A percentile compares a stretch with the other conserved stretches of the same genome.
These are phyloP conservation scores for Monilinia aucupariae DNA, from an alignment of 2,329 filamentous ascomycete species.

Conservation along the genomic window DNA sequence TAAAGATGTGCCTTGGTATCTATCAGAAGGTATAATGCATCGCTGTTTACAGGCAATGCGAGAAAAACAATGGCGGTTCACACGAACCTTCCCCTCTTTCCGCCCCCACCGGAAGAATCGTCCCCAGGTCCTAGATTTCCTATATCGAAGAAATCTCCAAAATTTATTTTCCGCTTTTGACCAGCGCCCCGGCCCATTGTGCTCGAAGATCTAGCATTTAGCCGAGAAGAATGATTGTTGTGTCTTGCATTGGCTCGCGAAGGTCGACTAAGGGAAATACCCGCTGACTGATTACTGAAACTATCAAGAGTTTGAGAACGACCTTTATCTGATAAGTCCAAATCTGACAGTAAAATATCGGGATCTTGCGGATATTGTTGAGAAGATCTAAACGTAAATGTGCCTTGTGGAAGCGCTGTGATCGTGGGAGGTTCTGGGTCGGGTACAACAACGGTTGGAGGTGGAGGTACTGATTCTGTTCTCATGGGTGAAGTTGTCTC, in stretches of 20 bases:
- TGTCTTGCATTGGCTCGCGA: conserved; percentile 30
- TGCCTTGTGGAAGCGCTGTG: conserved; percentile 51
- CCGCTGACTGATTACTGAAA: conserved; percentile 22
- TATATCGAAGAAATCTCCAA: conserved; percentile 70
- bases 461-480: conserved; percentile 33
- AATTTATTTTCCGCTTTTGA: conserved; percentile 66
- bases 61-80: conserved; percentile 20
- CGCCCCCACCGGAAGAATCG: conserved; percentile 42
- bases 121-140: conserved; percentile 58
- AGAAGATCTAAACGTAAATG: conserved; percentile 65
- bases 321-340: conserved; percentile 50
- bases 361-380: conserved; percentile 53
- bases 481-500: conserved; percentile 27
- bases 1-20: conserved; percentile 4
- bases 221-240: conserved; percentile 28
- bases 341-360: conserved; percentile 56
- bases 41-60: conserved; percentile 1
- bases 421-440: conserved; percentile 21
- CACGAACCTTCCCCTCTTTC: conserved; percentile 35
- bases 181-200: conserved; percentile 58
- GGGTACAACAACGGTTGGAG: conserved; percentile 13
- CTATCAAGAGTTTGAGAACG: conserved; percentile 33
- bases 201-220: conserved; percentile 23
- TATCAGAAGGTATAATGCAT: conserved; percentile 7
- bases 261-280: conserved; percentile 30